Conservation (phyloP, 2,329 filamentous ascomycete species). For the Fusarium sp. region DNA sequence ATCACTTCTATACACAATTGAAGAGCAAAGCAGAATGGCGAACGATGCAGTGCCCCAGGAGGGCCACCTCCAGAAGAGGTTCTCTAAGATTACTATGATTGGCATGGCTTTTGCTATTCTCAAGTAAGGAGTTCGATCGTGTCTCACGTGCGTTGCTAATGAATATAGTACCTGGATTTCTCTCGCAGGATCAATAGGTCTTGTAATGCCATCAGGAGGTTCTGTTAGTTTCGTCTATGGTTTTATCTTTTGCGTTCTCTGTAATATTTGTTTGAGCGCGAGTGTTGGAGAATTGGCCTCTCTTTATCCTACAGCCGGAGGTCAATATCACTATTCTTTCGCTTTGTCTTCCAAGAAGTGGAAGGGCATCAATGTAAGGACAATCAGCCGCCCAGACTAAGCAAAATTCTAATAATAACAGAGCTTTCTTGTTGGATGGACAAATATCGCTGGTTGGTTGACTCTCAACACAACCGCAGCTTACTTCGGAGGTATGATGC, state of each 20-base stretch:
- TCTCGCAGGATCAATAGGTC: conserved; percentile 56
- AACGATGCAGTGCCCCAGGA: conserved; percentile 5
- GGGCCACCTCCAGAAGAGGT: conserved; percentile 38
- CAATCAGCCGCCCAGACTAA: not conserved
- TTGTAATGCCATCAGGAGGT: conserved; percentile 56
- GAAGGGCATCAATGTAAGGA: conserved; percentile 50
- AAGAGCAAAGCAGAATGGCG: conserved; percentile 11
- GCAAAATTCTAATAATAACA: conserved; percentile 20
- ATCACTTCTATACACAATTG: not conserved
- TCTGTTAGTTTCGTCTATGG: conserved; percentile 53
- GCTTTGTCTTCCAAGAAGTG: conserved; percentile 54
- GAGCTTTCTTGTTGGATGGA: conserved; percentile 59
- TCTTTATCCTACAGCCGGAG: conserved; percentile 36
- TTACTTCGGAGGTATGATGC: conserved; percentile 54
- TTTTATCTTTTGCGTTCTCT: conserved; percentile 49
- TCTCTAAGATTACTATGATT: conserved; percentile 40
- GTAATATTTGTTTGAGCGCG: conserved; percentile 32
- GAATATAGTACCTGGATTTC: conserved; percentile 47
- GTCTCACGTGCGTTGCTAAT: not conserved
- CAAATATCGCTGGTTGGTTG: conserved; percentile 58
- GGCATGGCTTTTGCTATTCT: conserved; percentile 58
- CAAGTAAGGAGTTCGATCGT: conserved; percentile 44
- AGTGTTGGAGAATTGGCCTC: conserved; percentile 38
- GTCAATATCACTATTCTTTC: conserved; percentile 58
- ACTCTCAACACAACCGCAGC: conserved; percentile 56